Base-by-base conservation (phyloP, 495 filamentous ascomycete genomes). In the Penicillium desertorum region DNA sequence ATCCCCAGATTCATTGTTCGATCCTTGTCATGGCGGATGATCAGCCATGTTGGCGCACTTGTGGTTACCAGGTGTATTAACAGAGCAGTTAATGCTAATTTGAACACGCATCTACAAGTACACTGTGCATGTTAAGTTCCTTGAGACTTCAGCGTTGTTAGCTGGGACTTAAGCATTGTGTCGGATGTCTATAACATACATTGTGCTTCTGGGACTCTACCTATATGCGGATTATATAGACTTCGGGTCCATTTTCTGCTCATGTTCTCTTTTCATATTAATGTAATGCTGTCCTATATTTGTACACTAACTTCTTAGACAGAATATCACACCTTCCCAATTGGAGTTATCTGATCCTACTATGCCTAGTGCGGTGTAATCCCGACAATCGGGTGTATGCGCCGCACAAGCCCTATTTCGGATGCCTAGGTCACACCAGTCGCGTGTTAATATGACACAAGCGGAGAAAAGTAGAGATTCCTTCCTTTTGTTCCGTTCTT, bases 361-460 rank as follows among this genome's bases (percentile, higher is more conserved):
- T 23, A 39, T 39, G n/a, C 14, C 34, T 23, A 36, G 30, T 22
- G 30, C 30, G 9, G 49, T 51, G 49, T 43, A 43, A 53, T 50
- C 47, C 47, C 50, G 36, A 53, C 4, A 53, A 25, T n/a, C 50
- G 50, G 51, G 37, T 43, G 14, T 43, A 44, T 29, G 50, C 49
- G 36, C 32, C 5, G 20, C n/a, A 25, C 36, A 25, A 12, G 36
- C 22, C 34, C 34, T 39, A 41, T 39, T 41, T 37, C 14, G 22
- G 42, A 45, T 46, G 43, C 53, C 44, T 44, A 55, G 43, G 53
- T 47, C 44, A 55, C 44, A 19, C 30, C 37, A 53, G 22, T 32
- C 37, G 50, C 37, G 50, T 53, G 25, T 41, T 44, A 19, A 36
- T 45, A 46, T 46, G 34, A 47, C 30, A 14, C n/a, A 27, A 29